These are phyloP conservation scores for Psophocarpus tetragonolobus DNA, from an alignment of 306 rosid genomes.

Conservation along the genomic window DNA sequence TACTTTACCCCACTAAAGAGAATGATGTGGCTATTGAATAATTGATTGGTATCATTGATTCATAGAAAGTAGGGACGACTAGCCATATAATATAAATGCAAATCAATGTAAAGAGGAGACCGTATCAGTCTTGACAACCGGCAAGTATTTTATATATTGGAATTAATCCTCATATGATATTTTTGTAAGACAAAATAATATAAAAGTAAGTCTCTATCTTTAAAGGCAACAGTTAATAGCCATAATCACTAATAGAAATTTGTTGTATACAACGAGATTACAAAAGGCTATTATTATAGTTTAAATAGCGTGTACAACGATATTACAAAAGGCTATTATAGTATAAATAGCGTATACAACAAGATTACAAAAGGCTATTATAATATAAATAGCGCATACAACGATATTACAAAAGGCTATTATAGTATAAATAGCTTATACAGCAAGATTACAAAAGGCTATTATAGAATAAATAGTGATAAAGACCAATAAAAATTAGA, in stretches of 20 bases:
- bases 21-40: background rate
- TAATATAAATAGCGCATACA: no score
- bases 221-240: background rate
- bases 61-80: background rate
- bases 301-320: no score
- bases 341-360: no score
- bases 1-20: conserved; percentile 1
- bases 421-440: no score
- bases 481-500: no score
- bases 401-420: no score
- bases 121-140: background rate
- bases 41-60: background rate
- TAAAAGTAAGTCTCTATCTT: background rate
- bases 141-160: background rate
- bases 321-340: no score
- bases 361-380: no score
- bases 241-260: background rate
- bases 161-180: background rate
- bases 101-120: background rate
- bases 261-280: no score
- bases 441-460: no score
- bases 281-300: no score
- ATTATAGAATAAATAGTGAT: no score
- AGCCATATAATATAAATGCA: conserved; percentile 5
- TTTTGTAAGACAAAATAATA: background rate